Evolutionary conservation across 208 protist genomes (phyloP).

Genomic region (Blechomonas ayalai): DNA sequence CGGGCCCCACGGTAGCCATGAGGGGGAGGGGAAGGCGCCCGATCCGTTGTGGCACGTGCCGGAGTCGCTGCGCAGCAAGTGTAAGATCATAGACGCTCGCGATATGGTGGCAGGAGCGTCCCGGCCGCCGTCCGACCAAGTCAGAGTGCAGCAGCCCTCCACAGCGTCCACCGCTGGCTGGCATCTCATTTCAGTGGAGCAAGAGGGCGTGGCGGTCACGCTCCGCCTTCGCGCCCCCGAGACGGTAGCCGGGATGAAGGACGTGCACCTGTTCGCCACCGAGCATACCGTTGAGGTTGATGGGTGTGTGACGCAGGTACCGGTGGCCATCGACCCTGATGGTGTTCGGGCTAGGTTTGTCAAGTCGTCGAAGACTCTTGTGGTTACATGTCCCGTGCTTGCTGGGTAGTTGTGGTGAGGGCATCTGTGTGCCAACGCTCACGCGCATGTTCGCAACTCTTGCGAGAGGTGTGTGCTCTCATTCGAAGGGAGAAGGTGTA

Average conservation of each 20-base stretch:
- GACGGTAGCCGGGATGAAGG: constrained; percentile 25
- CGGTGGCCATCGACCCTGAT: constrained; percentile 26
- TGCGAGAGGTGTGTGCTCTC: too few relatives aligned
- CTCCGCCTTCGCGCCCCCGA: constrained; percentile 29
- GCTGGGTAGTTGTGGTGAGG: too few relatives aligned
- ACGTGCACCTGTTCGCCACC: constrained; percentile 45
- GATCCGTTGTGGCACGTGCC: constrained; percentile 74
- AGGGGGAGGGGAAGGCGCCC: constrained; percentile 34
- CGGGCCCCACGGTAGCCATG: constrained; percentile 35
- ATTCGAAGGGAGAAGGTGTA: too few relatives aligned
- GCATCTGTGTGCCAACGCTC: too few relatives aligned
- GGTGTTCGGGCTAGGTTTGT: constrained; percentile 49
- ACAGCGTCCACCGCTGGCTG: constrained; percentile 7
- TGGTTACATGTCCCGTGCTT: constrained; percentile 36
- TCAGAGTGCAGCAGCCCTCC: background rate
- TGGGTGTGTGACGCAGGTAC: constrained; percentile 21
- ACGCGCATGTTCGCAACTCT: too few relatives aligned
- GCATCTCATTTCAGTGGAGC: constrained; percentile 11
- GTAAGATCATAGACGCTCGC: constrained; percentile 68
- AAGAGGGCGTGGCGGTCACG: constrained; percentile 5
- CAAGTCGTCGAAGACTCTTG: constrained; percentile 29
- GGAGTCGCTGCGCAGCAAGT: constrained; percentile 52
- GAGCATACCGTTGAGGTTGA: constrained; percentile 44
- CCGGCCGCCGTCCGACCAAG: background rate
- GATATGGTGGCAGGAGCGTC: constrained; percentile 1